Base-by-base conservation (phyloP, 345 rosid species). In the Combretum micranthum region DNA sequence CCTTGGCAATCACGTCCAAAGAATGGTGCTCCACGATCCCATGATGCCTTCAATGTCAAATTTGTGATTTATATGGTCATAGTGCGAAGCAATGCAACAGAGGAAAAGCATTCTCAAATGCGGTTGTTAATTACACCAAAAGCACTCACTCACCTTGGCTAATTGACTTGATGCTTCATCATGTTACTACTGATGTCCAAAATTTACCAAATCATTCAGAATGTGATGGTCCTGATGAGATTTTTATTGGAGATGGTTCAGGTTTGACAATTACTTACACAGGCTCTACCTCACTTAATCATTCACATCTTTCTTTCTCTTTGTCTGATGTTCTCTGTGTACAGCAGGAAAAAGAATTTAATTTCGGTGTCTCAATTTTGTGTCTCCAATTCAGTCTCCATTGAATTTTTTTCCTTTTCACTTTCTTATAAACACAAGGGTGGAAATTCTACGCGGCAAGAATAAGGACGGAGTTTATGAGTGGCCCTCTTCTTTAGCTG, bases 251-350 rank as follows among this genome's bases (percentile, higher is more conserved):
- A 51, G 17, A 50, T 50, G 16, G 10, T 52, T 16, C 5, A 7
- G 39, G 44, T 15, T 17, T 52, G 20, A 8, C 15, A 20, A 51
- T 61, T 19, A 32, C 64, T 12, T n/a, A 22, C 42, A 37, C 0
- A 0, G 42, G 57, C 42, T 61, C 47, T 0, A 11, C n/a, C 13
- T n/a, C n/a, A n/a, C n/a, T n/a, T n/a, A n/a, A 5, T n/a, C n/a
- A 9, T 42, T 6, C 16, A 7, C 4, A n/a, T 37, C 13, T 26
- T 56, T 15, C 20, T 37, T 18, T 15, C 22, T 56, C 5, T 37
- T n/a, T 56, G 4, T 37, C 44, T 11, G 39, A 56, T 57, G 10
- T 57, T 11, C 51, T 57, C 4, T 57, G 50, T 44, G 50, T 43
- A 1, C 51, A 14, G 25, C 16, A 44, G 19, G 0, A 43, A 44